phyloP scores from a whole-genome alignment of 2,329 filamentous ascomycete genomes.

The Botrytis deweyae region DNA sequence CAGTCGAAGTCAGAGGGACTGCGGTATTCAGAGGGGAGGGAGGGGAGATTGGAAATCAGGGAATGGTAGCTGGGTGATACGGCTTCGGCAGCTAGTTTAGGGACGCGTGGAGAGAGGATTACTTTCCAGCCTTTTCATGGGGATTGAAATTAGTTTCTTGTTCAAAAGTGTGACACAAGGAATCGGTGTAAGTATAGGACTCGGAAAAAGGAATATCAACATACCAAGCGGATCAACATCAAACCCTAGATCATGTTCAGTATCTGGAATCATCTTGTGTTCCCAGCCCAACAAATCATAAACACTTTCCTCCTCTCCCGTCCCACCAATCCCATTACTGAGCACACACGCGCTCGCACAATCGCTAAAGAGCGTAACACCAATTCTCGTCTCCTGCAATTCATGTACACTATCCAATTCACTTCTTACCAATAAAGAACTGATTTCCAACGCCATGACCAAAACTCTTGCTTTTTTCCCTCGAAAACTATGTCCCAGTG shows the following conservation, averaged over 20 bases:
- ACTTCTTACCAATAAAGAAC: slow-evolving; percentile 60
- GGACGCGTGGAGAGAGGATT: slow-evolving; percentile 60
- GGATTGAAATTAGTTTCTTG: not conserved
- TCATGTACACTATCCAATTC: slow-evolving; percentile 64
- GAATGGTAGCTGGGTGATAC: slow-evolving; percentile 55
- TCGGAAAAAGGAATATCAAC: slow-evolving; percentile 26
- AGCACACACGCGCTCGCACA: slow-evolving; percentile 65
- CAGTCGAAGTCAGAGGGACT: slow-evolving; percentile 63
- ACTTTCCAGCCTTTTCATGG: slow-evolving; percentile 60
- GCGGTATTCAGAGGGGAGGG: slow-evolving; percentile 47
- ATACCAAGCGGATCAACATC: slow-evolving; percentile 61
- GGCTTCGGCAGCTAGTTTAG: slow-evolving; percentile 52
- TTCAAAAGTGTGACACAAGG: not conserved
- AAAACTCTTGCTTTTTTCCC: slow-evolving; percentile 61
- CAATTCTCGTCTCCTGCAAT: slow-evolving; percentile 61
- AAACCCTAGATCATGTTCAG: slow-evolving; percentile 62
- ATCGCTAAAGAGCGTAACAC: slow-evolving; percentile 66
- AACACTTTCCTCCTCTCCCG: slow-evolving; percentile 38
- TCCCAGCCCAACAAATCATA: slow-evolving; percentile 67
- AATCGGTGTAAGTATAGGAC: too few relatives aligned
- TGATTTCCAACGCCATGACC: slow-evolving; percentile 63
- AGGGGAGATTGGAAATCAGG: slow-evolving; percentile 49
- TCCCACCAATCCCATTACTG: slow-evolving; percentile 59
- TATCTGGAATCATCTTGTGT: slow-evolving; percentile 60
- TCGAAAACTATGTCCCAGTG: slow-evolving; percentile 59